phyloP scores from a whole-genome alignment of 1,139 yeast species.

The Suhomyces kunorum region DNA sequence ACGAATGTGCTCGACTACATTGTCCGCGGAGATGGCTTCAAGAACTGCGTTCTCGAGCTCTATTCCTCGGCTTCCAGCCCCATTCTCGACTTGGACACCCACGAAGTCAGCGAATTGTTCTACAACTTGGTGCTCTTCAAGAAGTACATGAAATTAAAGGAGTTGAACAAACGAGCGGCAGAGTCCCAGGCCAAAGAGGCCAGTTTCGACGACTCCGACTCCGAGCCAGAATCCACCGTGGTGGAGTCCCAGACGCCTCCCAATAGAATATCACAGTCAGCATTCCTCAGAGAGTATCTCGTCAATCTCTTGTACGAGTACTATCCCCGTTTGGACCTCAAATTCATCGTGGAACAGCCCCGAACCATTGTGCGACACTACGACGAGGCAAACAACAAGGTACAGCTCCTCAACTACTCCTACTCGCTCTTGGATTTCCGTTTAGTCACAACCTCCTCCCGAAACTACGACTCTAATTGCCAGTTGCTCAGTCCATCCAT shows the following conservation, averaged over 20 bases:
- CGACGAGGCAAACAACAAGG: constrained; percentile 21
- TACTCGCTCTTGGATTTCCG: constrained; percentile 43
- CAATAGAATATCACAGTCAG: constrained; percentile 18
- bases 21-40: constrained; percentile 38
- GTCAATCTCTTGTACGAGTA: constrained; percentile 37
- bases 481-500: constrained; percentile 38
- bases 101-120: constrained; percentile 41
- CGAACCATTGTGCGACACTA: constrained; percentile 37
- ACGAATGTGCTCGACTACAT: constrained; percentile 51
- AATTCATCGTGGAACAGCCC: constrained; percentile 48
- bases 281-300: constrained; percentile 10
- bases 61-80: constrained; percentile 51
- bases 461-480: constrained; percentile 41
- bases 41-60: constrained; percentile 39
- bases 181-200: neutral
- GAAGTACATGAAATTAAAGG: constrained; percentile 33
- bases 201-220: constrained; percentile 1
- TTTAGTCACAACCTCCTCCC: constrained; percentile 33
- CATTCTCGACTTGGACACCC: constrained; percentile 50
- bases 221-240: constrained; percentile 4
- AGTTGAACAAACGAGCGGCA: constrained; percentile 1
- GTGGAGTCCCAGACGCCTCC: constrained; percentile 3
- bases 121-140: constrained; percentile 37
- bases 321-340: constrained; percentile 46
- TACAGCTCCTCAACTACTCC: constrained; percentile 36